These are phyloP conservation scores for Calonectria honghensis DNA, from an alignment of 2,329 filamentous ascomycete genomes.

Conservation along the genomic window DNA sequence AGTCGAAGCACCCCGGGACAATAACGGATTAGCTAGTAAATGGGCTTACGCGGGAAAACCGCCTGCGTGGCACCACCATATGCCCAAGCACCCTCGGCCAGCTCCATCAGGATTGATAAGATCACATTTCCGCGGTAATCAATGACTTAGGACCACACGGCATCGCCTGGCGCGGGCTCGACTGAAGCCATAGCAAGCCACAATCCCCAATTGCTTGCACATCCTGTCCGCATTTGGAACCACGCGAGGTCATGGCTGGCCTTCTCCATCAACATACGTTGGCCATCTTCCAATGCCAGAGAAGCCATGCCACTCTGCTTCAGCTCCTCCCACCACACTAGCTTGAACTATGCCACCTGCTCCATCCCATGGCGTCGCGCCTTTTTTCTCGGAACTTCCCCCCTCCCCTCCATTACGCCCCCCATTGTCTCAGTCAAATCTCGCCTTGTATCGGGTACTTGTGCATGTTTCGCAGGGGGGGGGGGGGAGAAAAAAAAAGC, in stretches of 20 bases:
- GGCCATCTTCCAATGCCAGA: constrained; percentile 1
- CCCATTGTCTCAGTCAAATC: constrained; percentile 35
- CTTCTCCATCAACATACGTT: constrained; percentile 23
- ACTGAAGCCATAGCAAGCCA: constrained; percentile 45
- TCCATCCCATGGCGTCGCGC: constrained; percentile 6
- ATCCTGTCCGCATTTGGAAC: constrained; percentile 43
- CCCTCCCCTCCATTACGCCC: too few relatives aligned
- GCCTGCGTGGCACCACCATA: constrained; percentile 20
- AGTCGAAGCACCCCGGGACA: constrained; percentile 6
- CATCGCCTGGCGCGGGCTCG: constrained; percentile 42
- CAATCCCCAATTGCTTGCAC: constrained; percentile 40
- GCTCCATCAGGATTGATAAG: constrained; percentile 27
- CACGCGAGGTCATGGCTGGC: neutral
- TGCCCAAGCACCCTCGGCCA: neutral
- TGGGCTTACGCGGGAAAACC: neutral
- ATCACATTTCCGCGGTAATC: neutral
- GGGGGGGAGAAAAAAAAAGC: neutral
- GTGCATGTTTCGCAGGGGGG: neutral
- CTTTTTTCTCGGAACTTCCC: constrained; percentile 25
- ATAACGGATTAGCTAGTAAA: neutral
- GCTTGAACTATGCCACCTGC: constrained; percentile 25
- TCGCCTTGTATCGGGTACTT: constrained; percentile 28
- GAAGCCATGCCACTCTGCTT: constrained; percentile 15
- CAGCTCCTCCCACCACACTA: constrained; percentile 23
- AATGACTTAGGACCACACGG: constrained; percentile 30